Evolutionary conservation across 805 yeast species (phyloP).

Genomic region (Lipomyces sp.): DNA sequence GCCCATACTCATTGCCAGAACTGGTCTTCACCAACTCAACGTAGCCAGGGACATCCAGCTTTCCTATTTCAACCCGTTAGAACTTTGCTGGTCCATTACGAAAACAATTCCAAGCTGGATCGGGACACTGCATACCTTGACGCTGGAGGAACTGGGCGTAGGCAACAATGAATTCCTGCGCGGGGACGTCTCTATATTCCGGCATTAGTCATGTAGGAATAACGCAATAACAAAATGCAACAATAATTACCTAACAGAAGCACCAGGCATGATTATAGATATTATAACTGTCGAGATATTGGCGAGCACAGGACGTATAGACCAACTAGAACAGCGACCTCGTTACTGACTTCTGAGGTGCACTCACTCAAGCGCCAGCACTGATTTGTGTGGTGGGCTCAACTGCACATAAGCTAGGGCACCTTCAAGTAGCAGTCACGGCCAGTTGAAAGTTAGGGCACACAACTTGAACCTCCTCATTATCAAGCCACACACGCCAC

Average conservation of each 20-base stretch:
- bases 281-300: neutral
- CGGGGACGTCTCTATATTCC: slow-evolving; percentile 93
- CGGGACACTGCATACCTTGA: slow-evolving; percentile 64
- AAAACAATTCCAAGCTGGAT: neutral
- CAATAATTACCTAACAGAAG: slow-evolving; percentile 90
- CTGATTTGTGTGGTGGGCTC: neutral
- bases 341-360: neutral
- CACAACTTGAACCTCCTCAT: no score
- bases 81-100: neutral
- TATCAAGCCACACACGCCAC: no score
- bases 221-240: neutral
- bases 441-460: no score
- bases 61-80: slow-evolving; percentile 47
- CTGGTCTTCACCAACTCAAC: slow-evolving; percentile 99
- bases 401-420: neutral
- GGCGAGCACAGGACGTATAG: neutral
- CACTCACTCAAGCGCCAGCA: neutral
- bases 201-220: neutral
- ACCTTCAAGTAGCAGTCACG: neutral
- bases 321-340: neutral
- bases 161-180: slow-evolving; percentile 99
- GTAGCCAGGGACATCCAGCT: slow-evolving; percentile 99
- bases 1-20: slow-evolving; percentile 79
- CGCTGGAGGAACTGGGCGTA: slow-evolving; percentile 99
- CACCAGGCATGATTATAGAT: slow-evolving; percentile 78